phyloP scores from a whole-genome alignment of 2,329 filamentous ascomycete genomes.

The Plectosphaerella sp. region DNA sequence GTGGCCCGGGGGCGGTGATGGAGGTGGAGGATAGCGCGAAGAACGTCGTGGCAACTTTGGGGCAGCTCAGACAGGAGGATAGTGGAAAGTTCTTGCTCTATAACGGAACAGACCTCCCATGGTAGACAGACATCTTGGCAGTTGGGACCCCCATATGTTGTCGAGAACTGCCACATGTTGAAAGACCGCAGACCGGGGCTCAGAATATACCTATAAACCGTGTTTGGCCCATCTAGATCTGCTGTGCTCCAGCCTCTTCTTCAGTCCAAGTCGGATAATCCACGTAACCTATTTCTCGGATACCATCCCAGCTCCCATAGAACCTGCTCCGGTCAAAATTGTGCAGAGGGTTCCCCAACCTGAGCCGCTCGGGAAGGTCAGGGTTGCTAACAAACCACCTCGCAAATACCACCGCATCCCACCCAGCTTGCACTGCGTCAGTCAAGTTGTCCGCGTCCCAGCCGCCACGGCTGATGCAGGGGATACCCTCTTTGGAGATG shows the following conservation, averaged over 20 bases:
- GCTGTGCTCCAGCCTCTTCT: neutral
- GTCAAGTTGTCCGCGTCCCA: constrained; percentile 20
- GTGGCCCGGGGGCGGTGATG: constrained; percentile 19
- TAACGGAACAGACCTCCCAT: constrained; percentile 2
- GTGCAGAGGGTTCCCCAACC: constrained; percentile 29
- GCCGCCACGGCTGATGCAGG: constrained; percentile 17
- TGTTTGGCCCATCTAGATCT: no score
- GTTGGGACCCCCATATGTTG: neutral
- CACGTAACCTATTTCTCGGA: constrained; percentile 25
- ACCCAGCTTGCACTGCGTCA: constrained; percentile 18
- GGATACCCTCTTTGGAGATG: constrained; percentile 12
- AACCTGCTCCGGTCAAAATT: constrained; percentile 33
- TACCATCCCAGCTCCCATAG: constrained; percentile 20
- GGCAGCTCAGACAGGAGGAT: neutral
- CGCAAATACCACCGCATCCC: constrained; percentile 35
- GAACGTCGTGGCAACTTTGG: constrained; percentile 1
- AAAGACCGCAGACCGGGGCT: no score
- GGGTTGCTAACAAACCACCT: constrained; percentile 40
- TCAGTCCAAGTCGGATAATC: constrained; percentile 21
- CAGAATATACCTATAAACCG: no score
- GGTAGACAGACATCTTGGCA: neutral
- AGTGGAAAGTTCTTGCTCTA: constrained; percentile 1
- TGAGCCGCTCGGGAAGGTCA: constrained; percentile 35
- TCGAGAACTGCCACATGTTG: no score
- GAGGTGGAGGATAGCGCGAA: constrained; percentile 18